A percentile compares a stretch with the other conserved stretches of the same genome.
phyloP scores from a whole-genome alignment of 176 grass and related monocot genomes.

The Panicum miliaceum region DNA sequence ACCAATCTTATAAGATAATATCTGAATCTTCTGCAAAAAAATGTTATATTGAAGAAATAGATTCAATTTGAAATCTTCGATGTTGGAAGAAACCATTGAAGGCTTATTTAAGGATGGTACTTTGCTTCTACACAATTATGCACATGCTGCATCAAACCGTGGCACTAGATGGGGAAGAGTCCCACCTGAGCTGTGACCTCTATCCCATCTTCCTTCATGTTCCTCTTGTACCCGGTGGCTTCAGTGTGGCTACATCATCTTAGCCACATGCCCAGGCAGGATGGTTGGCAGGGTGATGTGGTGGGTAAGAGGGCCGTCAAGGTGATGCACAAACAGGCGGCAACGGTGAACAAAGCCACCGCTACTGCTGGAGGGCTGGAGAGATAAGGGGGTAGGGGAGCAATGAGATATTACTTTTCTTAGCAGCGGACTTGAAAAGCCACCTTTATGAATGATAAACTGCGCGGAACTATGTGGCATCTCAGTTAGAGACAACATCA shows the following conservation, averaged over 20 bases:
- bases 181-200: not conserved
- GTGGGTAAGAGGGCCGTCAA: not conserved
- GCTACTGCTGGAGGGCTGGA: not conserved
- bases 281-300: not conserved
- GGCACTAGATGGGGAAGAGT: not conserved
- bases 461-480: not conserved
- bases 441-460: not conserved
- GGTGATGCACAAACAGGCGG: not conserved
- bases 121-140: not conserved
- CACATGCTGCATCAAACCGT: not conserved
- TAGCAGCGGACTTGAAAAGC: too few species aligned
- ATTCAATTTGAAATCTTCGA: constrained; percentile 6
- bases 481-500: not conserved
- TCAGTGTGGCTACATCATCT: not conserved
- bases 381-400: not conserved
- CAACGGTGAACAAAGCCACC: not conserved
- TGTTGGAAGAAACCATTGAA: not conserved
- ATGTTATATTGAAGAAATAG: not conserved
- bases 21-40: not conserved
- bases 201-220: not conserved
- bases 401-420: not conserved
- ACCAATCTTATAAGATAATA: not conserved
- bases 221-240: not conserved
- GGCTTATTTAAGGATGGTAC: not conserved
- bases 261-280: not conserved